phyloP scores from a whole-genome alignment of 192 early-diverging fungal genomes.

The Kickxella alabastrina region DNA sequence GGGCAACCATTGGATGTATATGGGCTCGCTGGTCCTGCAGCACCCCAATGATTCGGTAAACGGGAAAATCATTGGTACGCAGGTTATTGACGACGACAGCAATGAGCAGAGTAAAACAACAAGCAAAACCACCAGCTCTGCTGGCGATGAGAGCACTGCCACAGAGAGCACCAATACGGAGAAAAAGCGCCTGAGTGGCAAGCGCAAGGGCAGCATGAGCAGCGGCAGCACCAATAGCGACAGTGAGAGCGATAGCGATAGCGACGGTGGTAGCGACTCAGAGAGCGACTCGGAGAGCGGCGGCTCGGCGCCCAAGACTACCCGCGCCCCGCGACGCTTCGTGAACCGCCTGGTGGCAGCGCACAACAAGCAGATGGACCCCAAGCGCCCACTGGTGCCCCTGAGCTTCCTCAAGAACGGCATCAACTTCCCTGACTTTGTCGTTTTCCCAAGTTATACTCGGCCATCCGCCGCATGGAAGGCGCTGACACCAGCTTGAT shows the following conservation, averaged over 20 bases:
- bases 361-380: not conserved
- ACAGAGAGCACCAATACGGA: not conserved
- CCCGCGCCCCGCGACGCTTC: not conserved
- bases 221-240: not conserved
- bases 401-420: conserved; percentile 14
- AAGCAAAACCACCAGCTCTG: not conserved
- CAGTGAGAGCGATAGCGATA: conserved; percentile 4
- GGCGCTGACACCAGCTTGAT: conserved; percentile 5
- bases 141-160: not conserved
- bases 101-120: not conserved
- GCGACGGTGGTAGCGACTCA: not conserved
- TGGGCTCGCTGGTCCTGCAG: conserved; percentile 40
- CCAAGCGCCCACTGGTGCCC: not conserved
- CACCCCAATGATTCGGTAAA: conserved; percentile 12
- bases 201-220: not conserved
- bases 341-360: not conserved
- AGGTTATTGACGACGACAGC: not conserved
- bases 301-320: not conserved
- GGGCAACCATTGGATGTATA: conserved; percentile 34
- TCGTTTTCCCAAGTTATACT: conserved; percentile 31
- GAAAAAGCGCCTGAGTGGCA: not conserved
- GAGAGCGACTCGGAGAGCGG: not conserved
- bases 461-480: conserved; percentile 22
- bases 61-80: not conserved
- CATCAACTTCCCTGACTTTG: conserved; percentile 18